Percentiles rank a stretch among this genome's conserved stretches.
These are phyloP conservation scores for Ambrosia hybrid DNA, from an alignment of 140 eudicot species.

Conservation along the genomic window DNA sequence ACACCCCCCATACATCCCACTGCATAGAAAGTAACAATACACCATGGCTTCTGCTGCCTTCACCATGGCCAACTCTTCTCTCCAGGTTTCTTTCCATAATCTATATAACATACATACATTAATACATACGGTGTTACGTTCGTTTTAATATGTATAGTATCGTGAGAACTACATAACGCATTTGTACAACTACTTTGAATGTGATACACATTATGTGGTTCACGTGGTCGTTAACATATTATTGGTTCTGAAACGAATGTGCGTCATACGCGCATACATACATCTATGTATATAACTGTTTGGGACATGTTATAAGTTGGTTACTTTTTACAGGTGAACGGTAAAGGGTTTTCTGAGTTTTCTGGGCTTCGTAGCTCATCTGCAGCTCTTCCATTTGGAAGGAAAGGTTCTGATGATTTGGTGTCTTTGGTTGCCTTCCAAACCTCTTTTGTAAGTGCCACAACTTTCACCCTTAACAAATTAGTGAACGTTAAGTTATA, in stretches of 20 bases:
- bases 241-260: neutral
- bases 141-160: neutral
- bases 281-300: neutral
- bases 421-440: conserved; percentile 72
- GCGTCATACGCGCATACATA: neutral
- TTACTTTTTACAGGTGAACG: conserved; percentile 46
- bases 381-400: conserved; percentile 55
- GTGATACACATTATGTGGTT: neutral
- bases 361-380: conserved; percentile 65
- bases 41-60: conserved; percentile 82
- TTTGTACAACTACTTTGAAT: neutral
- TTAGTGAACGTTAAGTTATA: neutral
- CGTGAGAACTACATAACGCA: neutral
- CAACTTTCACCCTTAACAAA: neutral
- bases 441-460: conserved; percentile 68
- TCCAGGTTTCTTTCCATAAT: conserved; percentile 43
- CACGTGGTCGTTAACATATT: neutral
- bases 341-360: conserved; percentile 73
- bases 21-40: conserved; percentile 5
- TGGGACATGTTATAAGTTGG: neutral
- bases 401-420: conserved; percentile 61
- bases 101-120: neutral
- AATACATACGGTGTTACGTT: neutral
- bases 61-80: conserved; percentile 77
- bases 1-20: conserved; percentile 30